Evolutionary conservation across 2,329 filamentous ascomycete species (phyloP).

Genomic region (Botrytis tulipae): DNA sequence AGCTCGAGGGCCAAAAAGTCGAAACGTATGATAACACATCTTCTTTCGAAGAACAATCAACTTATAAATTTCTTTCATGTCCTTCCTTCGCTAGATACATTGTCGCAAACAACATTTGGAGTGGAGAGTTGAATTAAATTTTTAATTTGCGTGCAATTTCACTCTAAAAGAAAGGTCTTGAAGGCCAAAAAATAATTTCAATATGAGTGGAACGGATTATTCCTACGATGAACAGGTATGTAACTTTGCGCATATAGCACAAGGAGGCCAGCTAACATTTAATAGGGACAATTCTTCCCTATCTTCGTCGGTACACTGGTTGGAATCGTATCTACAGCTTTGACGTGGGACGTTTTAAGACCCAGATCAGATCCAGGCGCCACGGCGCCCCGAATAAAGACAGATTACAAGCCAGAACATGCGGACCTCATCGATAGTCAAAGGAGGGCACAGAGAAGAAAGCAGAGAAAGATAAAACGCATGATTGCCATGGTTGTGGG

Average conservation of each 20-base stretch:
- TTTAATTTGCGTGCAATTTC: conserved; percentile 30
- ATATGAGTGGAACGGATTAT: conserved; percentile 66
- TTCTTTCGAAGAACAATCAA: conserved; percentile 1
- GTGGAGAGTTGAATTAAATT: background rate
- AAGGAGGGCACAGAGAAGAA: conserved; percentile 82
- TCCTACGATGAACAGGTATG: conserved; percentile 90
- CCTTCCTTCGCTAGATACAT: conserved; percentile 1
- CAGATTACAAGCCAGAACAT: conserved; percentile 78
- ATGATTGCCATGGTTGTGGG: conserved; percentile 72
- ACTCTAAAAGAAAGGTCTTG: conserved; percentile 25
- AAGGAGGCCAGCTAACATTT: conserved; percentile 23
- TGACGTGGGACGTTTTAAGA: conserved; percentile 85
- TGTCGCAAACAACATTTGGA: background rate
- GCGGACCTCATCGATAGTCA: conserved; percentile 78
- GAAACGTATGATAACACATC: conserved; percentile 10
- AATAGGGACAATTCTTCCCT: conserved; percentile 91
- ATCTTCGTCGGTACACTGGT: conserved; percentile 95
- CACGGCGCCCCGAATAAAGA: conserved; percentile 78
- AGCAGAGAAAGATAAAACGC: conserved; percentile 85
- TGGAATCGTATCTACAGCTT: conserved; percentile 80
- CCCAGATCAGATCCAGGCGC: conserved; percentile 74
- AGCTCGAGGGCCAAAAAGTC: conserved; percentile 13
- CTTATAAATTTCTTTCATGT: conserved; percentile 11
- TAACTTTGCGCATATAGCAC: background rate
- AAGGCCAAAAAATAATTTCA: conserved; percentile 31